Evolutionary conservation across 352 stramenopile species (phyloP).

Genomic region (Blastocystis sp.): DNA sequence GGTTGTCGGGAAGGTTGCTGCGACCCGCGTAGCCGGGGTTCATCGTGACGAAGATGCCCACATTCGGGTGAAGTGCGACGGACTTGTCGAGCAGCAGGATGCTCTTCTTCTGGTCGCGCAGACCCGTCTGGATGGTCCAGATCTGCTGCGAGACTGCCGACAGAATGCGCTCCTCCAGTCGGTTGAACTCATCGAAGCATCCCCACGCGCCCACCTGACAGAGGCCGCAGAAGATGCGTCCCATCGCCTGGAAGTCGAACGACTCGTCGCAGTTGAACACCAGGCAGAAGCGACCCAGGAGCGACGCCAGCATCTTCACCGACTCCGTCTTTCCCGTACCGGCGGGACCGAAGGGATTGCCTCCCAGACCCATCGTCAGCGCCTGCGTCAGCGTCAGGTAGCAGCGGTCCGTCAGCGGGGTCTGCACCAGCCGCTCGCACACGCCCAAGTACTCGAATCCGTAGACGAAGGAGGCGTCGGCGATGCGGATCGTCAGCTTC

Average conservation of each 20-base stretch:
- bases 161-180: slow-evolving; percentile 94
- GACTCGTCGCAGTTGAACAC: slow-evolving; percentile 99
- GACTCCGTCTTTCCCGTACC: slow-evolving; percentile 99
- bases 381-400: slow-evolving; percentile 98
- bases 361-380: slow-evolving; percentile 93
- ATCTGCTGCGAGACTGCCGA: slow-evolving; percentile 99
- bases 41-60: slow-evolving; percentile 99
- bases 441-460: slow-evolving; percentile 99
- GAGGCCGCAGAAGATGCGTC: slow-evolving; percentile 94
- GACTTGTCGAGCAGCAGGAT: slow-evolving; percentile 86
- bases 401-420: slow-evolving; percentile 94
- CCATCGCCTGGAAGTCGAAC: slow-evolving; percentile 99
- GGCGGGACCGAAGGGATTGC: slow-evolving; percentile 89
- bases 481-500: slow-evolving; percentile 69
- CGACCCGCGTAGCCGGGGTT: slow-evolving; percentile 98
- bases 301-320: slow-evolving; percentile 93
- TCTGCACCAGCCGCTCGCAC: slow-evolving; percentile 95
- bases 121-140: slow-evolving; percentile 91
- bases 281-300: slow-evolving; percentile 93
- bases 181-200: slow-evolving; percentile 99
- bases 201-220: slow-evolving; percentile 98
- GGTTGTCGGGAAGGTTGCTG: slow-evolving; percentile 87
- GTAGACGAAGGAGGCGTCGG: slow-evolving; percentile 94
- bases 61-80: slow-evolving; percentile 85
- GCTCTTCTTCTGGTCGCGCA: slow-evolving; percentile 70